Base-by-base conservation (phyloP, 2,329 filamentous ascomycete species). In the Penicillium sp. region DNA sequence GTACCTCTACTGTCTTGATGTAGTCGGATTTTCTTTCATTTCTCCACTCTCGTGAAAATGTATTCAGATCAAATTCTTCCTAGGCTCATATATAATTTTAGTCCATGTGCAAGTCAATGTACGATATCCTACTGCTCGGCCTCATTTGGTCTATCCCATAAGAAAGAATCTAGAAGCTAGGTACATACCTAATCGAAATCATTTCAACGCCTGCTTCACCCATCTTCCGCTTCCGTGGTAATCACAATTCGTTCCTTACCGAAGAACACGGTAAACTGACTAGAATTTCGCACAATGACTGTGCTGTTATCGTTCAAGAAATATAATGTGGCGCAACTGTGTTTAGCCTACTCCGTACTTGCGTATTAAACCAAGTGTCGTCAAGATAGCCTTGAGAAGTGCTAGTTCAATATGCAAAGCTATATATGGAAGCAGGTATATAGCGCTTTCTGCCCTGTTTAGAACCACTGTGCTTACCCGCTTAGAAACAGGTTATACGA, bases 1-100 rank as follows among this genome's bases (percentile, higher is more conserved):
- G 63, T 69, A 69, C 58, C 62, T 70, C 64, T 69, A 70, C 62
- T 68, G 60, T 69, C 63, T 67, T 66, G 61, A 67, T 68, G 63
- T 69, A 67, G 56, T 60, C 41, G 12, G 35, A 51, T 51, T 26
- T 50, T 59, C 44, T 64, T 64, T 57, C 65, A 61, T 62, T 65
- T 63, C 61, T 69, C 68, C 67, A 65, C 67, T 67, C 65, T 61
- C 61, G 57, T 64, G 57, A 56, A 59, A 61, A 63, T 63, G 59
- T 62, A 66, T 64, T 62, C 52, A 60, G 53, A 55, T 50, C 42
- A 61, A 61, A 45, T 45, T 40, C 42, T 16, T 25, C 31, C 33
- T 16, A 51, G 25, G n/a, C 37, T 30, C 33, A 45, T 50, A 60
- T 44, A 57, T 51, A 54, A 55, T 54, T 46, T 14, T 25, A 55